These are phyloP conservation scores for Talinum fruticosum DNA, from an alignment of 148 eudicot genomes.

Conservation along the genomic window DNA sequence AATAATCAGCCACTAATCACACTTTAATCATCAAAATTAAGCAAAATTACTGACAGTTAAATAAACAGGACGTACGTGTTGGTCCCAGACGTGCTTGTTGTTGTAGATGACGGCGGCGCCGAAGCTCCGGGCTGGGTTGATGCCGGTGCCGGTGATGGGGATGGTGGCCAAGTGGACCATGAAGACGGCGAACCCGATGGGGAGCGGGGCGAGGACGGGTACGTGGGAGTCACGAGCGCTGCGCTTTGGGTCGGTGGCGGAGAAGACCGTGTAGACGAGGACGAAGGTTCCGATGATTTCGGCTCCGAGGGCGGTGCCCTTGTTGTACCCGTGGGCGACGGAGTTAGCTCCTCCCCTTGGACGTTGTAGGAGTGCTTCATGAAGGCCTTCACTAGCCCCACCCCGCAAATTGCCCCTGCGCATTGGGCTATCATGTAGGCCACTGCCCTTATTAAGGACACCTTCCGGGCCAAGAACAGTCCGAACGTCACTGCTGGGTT, in stretches of 20 bases:
- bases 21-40: neutral
- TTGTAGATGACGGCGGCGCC: slow-evolving; percentile 91
- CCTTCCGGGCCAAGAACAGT: slow-evolving; percentile 73
- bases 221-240: slow-evolving; percentile 91
- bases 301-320: slow-evolving; percentile 84
- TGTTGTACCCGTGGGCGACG: slow-evolving; percentile 53
- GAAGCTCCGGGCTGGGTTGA: slow-evolving; percentile 94
- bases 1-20: neutral
- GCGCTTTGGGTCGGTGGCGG: slow-evolving; percentile 90
- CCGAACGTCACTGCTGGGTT: slow-evolving; percentile 97
- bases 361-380: slow-evolving; percentile 56
- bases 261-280: slow-evolving; percentile 88
- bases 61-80: slow-evolving; percentile 45
- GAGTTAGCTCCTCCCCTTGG: slow-evolving; percentile 72
- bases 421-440: slow-evolving; percentile 74
- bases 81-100: slow-evolving; percentile 65
- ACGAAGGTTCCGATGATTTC: slow-evolving; percentile 92
- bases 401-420: slow-evolving; percentile 79
- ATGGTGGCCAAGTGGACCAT: slow-evolving; percentile 92
- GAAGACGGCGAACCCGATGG: slow-evolving; percentile 88
- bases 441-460: slow-evolving; percentile 65
- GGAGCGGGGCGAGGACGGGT: slow-evolving; percentile 86
- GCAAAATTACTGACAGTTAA: neutral
- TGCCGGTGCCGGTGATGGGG: slow-evolving; percentile 87
- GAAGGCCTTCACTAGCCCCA: slow-evolving; percentile 81